These are phyloP conservation scores for Penicillium sp. DNA, from an alignment of 2,329 filamentous ascomycete genomes.

Conservation along the genomic window DNA sequence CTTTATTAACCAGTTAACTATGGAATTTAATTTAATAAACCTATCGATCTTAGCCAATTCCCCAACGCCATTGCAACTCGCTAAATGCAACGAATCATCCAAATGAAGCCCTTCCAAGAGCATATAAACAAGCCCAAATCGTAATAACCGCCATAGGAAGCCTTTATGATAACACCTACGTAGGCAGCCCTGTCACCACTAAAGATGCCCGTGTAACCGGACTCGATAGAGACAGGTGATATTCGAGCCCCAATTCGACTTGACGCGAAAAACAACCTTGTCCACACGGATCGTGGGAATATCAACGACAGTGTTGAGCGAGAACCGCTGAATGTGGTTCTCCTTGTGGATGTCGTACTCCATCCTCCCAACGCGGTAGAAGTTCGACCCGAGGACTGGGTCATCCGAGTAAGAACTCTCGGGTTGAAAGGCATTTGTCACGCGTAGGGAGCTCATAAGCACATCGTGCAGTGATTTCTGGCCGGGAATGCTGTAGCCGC, in stretches of 20 bases:
- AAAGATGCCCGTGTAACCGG: slow-evolving; percentile 39
- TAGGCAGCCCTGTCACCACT: not conserved
- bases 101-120: not conserved
- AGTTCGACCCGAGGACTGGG: slow-evolving; percentile 31
- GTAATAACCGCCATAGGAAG: not conserved
- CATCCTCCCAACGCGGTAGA: slow-evolving; percentile 39
- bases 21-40: too few species aligned
- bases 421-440: slow-evolving; percentile 28
- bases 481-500: slow-evolving; percentile 8
- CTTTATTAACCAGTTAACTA: too few species aligned
- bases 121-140: not conserved
- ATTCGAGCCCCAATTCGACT: slow-evolving; percentile 42
- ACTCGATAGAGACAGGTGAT: slow-evolving; percentile 46
- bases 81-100: slow-evolving; percentile 23
- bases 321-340: slow-evolving; percentile 38
- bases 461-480: slow-evolving; percentile 26
- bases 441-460: slow-evolving; percentile 30
- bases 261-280: slow-evolving; percentile 40
- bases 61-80: slow-evolving; percentile 16
- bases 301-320: slow-evolving; percentile 37
- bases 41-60: not conserved
- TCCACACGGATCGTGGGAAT: slow-evolving; percentile 33
- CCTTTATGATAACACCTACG: not conserved
- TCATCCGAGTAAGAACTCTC: slow-evolving; percentile 35
- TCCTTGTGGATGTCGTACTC: slow-evolving; percentile 35